A percentile compares a stretch with the other conserved stretches of the same genome.
Conservation (phyloP, 352 stramenopile genomes). For the Globisporangium nagaii region DNA sequence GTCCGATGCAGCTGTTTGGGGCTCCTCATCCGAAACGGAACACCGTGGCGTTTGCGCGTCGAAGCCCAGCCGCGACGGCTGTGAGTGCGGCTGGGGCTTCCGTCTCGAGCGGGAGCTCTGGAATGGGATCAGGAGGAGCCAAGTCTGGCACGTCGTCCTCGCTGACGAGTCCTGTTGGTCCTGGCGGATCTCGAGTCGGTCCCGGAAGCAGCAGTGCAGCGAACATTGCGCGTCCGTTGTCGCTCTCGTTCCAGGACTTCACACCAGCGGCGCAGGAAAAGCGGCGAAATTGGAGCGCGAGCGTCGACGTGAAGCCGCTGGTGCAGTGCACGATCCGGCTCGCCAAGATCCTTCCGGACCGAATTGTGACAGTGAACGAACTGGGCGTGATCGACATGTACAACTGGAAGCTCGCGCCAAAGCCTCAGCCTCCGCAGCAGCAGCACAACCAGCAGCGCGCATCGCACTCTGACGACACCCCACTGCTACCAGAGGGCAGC, state of each 20-base stretch:
- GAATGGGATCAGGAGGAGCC: neutral
- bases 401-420: constrained; percentile 75
- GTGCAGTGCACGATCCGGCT: constrained; percentile 45
- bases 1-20: constrained; percentile 93
- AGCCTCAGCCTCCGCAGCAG: constrained; percentile 20
- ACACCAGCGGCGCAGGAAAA: constrained; percentile 48
- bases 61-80: constrained; percentile 10
- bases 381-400: constrained; percentile 83
- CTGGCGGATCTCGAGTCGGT: neutral
- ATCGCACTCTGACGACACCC: neutral
- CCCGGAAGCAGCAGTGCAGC: constrained; percentile 3
- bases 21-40: constrained; percentile 66
- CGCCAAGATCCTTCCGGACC: constrained; percentile 73
- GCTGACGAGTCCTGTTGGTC: constrained; percentile 10
- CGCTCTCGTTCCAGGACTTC: constrained; percentile 58
- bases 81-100: constrained; percentile 1
- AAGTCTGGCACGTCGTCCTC: neutral
- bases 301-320: constrained; percentile 56
- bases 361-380: constrained; percentile 77
- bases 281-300: constrained; percentile 50
- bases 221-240: constrained; percentile 45
- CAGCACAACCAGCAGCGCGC: neutral
- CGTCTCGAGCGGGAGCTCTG: constrained; percentile 1
- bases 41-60: constrained; percentile 16
- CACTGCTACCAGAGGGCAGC: neutral